Base-by-base conservation (phyloP, 495 filamentous ascomycete species). In the Neurospora sp. region DNA sequence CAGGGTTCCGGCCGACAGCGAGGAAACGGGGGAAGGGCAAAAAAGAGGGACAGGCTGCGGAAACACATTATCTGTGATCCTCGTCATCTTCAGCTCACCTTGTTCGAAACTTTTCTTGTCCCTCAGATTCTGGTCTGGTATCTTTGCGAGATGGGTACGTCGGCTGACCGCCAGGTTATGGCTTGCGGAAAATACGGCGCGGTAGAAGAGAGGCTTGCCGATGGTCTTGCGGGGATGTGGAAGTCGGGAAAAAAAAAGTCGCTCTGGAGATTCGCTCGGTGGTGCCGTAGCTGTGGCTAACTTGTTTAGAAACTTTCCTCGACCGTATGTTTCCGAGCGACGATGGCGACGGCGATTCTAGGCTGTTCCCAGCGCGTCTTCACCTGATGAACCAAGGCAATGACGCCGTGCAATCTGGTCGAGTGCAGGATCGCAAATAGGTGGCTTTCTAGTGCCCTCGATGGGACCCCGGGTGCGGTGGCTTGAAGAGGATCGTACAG, bases 401-500 rank as follows among this genome's bases (percentile, higher is more conserved):
- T 41, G 11, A 73, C 74, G 77, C 77, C 69, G 79, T 76, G 72
- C 71, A 72, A 76, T 73, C 69, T 23, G 75, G 35, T 41, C 70
- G 62, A 60, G 70, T 78, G 74, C 76, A 77, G 77, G 77, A 76
- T 77, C 75, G 73, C 39, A 71, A 71, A 72, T 78, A 72, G 72
- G 72, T 11, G 74, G 69, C 62, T 75, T 75, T 76, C 72, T 78
- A 74, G 77, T 75, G 73, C 60, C 74, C 72, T 78, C 72, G 72
- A 72, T 77, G 75, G 46, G 71, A 73, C 75, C 72, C 49, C 72
- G 37, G 76, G 70, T 72, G 75, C 69, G 10, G 76, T 79, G 76
- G 77, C 77, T 76, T 75, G 77, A 39, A 69, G 41, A 72, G n/a
- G 73, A 75, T 80, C 76, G 78, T 44, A 77, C 78, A 79, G 72